Base-by-base conservation (phyloP, 2,329 filamentous ascomycete genomes). In the Nemania serpens region DNA sequence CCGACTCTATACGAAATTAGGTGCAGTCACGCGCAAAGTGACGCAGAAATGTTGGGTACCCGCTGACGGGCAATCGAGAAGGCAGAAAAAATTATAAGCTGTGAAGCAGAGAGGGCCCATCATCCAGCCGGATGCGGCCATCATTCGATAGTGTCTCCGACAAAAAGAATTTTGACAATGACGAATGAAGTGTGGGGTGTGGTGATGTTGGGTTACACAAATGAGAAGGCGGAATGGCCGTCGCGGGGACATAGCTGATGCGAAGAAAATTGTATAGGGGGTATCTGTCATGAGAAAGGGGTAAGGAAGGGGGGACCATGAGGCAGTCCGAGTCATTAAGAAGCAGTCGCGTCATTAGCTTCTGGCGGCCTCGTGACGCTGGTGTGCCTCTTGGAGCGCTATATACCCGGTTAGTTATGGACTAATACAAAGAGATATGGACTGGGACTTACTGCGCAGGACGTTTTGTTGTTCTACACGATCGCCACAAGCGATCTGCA, bases 401-500 rank as follows among this genome's bases (percentile, higher is more conserved):
- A 46, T 10, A 18, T 18, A n/a, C 11, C 36, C 15, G 7, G 68
- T 78, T 62, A 77, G 75, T 59, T 51, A 4, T 29, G 15, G 25
- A 22, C 18, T 2, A 15, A 18, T 1, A 22, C 5, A 17, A 46
- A 17, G 17, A 20, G 7, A 15, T 20, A 29, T 2, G 15, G 39
- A 12, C 2, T n/a, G 43, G 42, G 20, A 79, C 83, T 79, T 74
- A 86, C 84, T 78, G 50, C 79, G 75, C 55, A 89, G 71, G 36
- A 86, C 77, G 56, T 79, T 79, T 59, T 78, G 72, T 75, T 89
- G 86, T 12, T 85, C 83, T 25, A 78, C 75, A 56, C 85, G 80
- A 72, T 87, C 85, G 73, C 85, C 85, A 65, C 87, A 89, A 20
- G 86, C 86, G 68, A 89, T 76, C 70, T 89, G 86, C 59, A 89